Conservation (phyloP, 2,329 filamentous ascomycete species). For the Curvularia sp. region DNA sequence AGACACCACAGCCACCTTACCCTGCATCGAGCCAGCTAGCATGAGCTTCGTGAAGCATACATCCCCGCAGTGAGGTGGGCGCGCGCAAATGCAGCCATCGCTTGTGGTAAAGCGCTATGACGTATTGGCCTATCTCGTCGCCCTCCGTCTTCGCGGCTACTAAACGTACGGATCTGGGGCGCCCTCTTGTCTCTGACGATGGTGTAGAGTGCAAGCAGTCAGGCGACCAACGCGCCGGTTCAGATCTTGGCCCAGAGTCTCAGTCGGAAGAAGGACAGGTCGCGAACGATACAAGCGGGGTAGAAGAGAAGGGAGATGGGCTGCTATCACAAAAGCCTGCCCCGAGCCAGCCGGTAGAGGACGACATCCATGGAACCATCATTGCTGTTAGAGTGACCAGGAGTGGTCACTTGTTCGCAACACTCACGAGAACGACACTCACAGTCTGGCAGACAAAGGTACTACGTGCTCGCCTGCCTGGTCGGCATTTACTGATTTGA, state of each 20-base stretch:
- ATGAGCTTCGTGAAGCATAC: conserved; percentile 31
- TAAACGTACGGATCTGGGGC: conserved; percentile 66
- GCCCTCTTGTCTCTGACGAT: conserved; percentile 68
- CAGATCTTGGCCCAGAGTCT: conserved; percentile 18
- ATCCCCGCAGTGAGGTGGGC: conserved; percentile 44
- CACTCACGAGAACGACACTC: conserved; percentile 83
- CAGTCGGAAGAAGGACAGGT: conserved; percentile 24
- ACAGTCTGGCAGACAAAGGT: conserved; percentile 98
- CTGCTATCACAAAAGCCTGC: conserved; percentile 12
- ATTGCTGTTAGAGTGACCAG: conserved; percentile 79
- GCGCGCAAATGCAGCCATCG: conserved; percentile 49
- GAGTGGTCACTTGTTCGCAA: conserved; percentile 82
- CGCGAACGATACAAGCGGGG: conserved; percentile 7
- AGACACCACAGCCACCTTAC: conserved; percentile 34
- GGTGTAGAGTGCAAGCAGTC: conserved; percentile 47
- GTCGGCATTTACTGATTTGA: conserved; percentile 30
- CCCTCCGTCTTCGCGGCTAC: conserved; percentile 82
- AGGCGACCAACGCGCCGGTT: conserved; percentile 31
- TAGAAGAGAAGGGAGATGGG: conserved; percentile 22
- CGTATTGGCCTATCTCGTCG: conserved; percentile 92
- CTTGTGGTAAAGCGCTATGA: conserved; percentile 58
- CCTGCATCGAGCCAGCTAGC: conserved; percentile 34
- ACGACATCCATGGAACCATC: conserved; percentile 67
- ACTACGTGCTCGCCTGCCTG: conserved; percentile 42
- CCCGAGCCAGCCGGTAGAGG: conserved; percentile 33